Conservation (phyloP, 352 stramenopile genomes). For the Globisporangium solare region DNA sequence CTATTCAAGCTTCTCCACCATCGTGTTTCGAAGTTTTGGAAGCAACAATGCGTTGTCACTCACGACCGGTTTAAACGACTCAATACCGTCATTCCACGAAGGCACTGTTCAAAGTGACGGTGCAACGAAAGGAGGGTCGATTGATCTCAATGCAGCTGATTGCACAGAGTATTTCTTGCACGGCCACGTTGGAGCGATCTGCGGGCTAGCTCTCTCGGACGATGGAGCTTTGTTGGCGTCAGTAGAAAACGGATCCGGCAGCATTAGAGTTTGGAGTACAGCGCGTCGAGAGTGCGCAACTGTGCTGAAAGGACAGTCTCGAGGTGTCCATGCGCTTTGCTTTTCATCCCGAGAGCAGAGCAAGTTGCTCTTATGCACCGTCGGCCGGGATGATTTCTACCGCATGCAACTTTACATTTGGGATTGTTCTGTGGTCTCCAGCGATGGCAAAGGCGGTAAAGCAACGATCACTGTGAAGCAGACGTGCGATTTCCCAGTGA, state of each 20-base stretch:
- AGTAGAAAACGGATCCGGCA: constrained; percentile 20
- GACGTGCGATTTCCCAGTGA: constrained; percentile 83
- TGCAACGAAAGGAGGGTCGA: constrained; percentile 6
- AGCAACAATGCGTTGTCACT: constrained; percentile 1
- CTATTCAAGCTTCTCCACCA: constrained; percentile 61
- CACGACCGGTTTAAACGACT: no score
- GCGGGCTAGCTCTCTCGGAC: constrained; percentile 34
- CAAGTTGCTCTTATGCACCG: constrained; percentile 38
- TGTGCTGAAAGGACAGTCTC: constrained; percentile 44
- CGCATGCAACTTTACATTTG: constrained; percentile 77
- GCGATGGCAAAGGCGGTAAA: neutral
- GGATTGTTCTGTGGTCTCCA: constrained; percentile 35
- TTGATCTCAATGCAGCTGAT: neutral
- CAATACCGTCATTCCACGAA: neutral
- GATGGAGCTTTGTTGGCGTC: constrained; percentile 44
- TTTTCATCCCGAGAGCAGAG: constrained; percentile 34
- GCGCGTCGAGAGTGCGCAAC: constrained; percentile 30
- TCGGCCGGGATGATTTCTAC: constrained; percentile 55
- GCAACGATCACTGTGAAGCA: constrained; percentile 65
- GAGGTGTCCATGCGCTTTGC: constrained; percentile 38
- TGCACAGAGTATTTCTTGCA: constrained; percentile 32
- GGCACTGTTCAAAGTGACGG: neutral
- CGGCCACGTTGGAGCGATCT: constrained; percentile 30
- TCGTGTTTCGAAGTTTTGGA: constrained; percentile 45
- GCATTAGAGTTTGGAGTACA: constrained; percentile 57